Percentiles rank a stretch among this genome's conserved stretches.
phyloP scores from a whole-genome alignment of 331 rosid species.

The Erythrophleum ivorense region DNA sequence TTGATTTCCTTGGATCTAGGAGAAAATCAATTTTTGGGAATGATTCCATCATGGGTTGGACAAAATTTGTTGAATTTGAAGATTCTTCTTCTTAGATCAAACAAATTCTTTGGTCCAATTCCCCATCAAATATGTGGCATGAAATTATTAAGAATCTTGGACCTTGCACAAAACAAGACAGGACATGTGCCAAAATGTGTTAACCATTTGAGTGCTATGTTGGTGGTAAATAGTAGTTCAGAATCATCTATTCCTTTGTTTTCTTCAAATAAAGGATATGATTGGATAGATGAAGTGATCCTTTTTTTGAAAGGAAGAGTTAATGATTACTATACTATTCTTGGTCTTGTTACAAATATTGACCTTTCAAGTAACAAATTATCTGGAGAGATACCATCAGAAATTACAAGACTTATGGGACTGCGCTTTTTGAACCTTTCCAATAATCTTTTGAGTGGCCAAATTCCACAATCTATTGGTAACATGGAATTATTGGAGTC shows the following conservation, averaged over 20 bases:
- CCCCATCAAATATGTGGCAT: constrained; percentile 38
- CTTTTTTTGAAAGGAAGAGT: constrained; percentile 34
- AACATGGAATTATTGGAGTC: neutral
- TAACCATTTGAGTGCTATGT: constrained; percentile 32
- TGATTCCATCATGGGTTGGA: neutral
- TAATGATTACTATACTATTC: neutral
- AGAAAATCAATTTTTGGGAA: constrained; percentile 33
- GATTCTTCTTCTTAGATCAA: neutral
- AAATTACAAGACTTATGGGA: constrained; percentile 15
- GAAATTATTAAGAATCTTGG: constrained; percentile 28
- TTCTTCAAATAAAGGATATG: too few relatives aligned
- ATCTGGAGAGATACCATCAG: constrained; percentile 37
- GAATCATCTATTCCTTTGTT: neutral
- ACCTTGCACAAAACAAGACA: constrained; percentile 33
- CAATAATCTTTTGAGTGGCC: constrained; percentile 36
- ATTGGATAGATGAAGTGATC: neutral
- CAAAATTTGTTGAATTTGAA: neutral
- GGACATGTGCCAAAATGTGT: constrained; percentile 43
- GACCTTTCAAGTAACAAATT: constrained; percentile 35
- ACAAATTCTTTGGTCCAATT: constrained; percentile 35
- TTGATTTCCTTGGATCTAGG: constrained; percentile 34
- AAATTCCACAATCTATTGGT: constrained; percentile 24
- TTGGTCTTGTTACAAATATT: neutral
- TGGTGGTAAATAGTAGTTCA: neutral
- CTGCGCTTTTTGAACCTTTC: constrained; percentile 42